Evolutionary conservation across 1,284 basidiomycete genomes (phyloP).

Genomic region (Hypsizygus ulmarius): DNA sequence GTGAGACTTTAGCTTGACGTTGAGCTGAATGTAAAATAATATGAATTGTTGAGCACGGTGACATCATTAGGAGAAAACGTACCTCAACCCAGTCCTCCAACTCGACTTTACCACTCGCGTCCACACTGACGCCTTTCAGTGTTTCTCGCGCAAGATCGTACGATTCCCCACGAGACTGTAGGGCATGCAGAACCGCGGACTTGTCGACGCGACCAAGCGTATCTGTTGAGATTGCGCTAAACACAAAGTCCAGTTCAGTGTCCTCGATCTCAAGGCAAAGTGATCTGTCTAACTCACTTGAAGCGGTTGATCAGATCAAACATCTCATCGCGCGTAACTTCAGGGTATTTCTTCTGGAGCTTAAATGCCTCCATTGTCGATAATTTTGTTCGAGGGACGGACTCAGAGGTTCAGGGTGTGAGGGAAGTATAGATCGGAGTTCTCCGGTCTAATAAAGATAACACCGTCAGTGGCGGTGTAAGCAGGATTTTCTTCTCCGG

Average conservation of each 20-base stretch:
- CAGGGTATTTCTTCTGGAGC: constrained; percentile 92
- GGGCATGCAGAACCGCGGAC: constrained; percentile 69
- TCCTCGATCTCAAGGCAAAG: constrained; percentile 7
- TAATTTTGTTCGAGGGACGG: not conserved
- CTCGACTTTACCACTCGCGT: constrained; percentile 94
- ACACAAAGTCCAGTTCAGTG: constrained; percentile 3
- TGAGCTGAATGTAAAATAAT: constrained; percentile 51
- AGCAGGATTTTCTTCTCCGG: no score
- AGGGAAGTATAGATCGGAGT: not conserved
- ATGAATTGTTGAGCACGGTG: not conserved
- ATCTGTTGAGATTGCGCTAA: constrained; percentile 80
- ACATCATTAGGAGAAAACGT: constrained; percentile 26
- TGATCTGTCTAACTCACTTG: constrained; percentile 63
- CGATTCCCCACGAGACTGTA: constrained; percentile 81
- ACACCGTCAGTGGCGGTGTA: no score
- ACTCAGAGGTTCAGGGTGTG: not conserved
- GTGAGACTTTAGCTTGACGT: constrained; percentile 75
- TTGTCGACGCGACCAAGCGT: constrained; percentile 87
- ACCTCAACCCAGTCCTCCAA: constrained; percentile 98
- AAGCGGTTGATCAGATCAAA: constrained; percentile 89
- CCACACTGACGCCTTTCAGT: constrained; percentile 91
- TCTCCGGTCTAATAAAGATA: no score
- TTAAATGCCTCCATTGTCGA: constrained; percentile 77
- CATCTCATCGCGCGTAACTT: constrained; percentile 90
- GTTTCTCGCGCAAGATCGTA: constrained; percentile 91